These are phyloP conservation scores for Chytriomyces sp. DNA, from an alignment of 192 early-diverging fungal genomes.

Conservation along the genomic window DNA sequence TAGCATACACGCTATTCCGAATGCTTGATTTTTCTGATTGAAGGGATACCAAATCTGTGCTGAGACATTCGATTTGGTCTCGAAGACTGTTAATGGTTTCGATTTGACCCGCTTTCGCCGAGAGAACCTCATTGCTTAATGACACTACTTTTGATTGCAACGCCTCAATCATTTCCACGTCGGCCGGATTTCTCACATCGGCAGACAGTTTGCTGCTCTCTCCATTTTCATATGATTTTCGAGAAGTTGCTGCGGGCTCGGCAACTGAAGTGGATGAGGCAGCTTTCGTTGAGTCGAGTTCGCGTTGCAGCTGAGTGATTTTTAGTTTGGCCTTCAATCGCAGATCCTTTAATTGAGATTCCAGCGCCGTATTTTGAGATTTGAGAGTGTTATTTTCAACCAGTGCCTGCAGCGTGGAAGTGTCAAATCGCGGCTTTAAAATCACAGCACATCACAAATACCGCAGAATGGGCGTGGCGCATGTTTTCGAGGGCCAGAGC, in stretches of 20 bases:
- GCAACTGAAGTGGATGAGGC: not conserved
- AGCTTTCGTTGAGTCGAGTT: slow-evolving; percentile 20
- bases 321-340: slow-evolving; percentile 39
- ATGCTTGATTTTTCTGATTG: not conserved
- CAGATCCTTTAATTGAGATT: slow-evolving; percentile 36
- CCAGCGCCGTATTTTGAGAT: slow-evolving; percentile 14
- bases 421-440: not conserved
- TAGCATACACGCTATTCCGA: no score
- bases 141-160: slow-evolving; percentile 14
- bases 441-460: not conserved
- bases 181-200: slow-evolving; percentile 4
- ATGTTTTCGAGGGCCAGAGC: slow-evolving; percentile 12
- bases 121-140: not conserved
- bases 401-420: not conserved
- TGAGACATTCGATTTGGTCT: not conserved
- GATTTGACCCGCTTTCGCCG: not conserved
- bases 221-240: no score
- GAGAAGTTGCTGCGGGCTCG: not conserved
- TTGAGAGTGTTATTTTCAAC: slow-evolving; percentile 16
- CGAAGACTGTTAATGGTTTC: not conserved
- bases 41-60: not conserved
- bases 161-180: slow-evolving; percentile 20
- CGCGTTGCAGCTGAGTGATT: slow-evolving; percentile 41
- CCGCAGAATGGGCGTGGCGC: not conserved
- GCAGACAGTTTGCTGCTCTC: not conserved